Evolutionary conservation across 306 rosid genomes (phyloP).

Genomic region (Geum urbanum): DNA sequence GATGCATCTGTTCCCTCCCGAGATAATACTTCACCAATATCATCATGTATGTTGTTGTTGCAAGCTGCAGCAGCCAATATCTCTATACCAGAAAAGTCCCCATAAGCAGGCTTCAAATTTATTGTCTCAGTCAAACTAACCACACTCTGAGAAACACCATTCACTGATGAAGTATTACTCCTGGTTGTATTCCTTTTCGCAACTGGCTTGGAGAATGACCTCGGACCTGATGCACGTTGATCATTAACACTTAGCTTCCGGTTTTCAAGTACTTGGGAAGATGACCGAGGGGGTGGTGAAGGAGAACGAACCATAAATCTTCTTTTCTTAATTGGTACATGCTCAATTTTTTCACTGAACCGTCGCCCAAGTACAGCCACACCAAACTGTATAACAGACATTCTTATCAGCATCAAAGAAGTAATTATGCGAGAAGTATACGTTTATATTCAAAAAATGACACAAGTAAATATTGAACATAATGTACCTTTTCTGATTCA

Average conservation of each 20-base stretch:
- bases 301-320: conserved; percentile 32
- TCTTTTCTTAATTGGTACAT: conserved; percentile 39
- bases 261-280: conserved; percentile 12
- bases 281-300: conserved; percentile 21
- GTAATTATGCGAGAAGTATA: too few species aligned
- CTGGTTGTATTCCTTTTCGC: conserved; percentile 17
- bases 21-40: conserved; percentile 14
- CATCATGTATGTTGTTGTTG: conserved; percentile 28
- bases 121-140: not conserved
- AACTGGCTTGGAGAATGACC: conserved; percentile 13
- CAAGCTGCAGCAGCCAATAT: conserved; percentile 40
- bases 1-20: conserved; percentile 6
- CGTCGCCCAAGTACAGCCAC: conserved; percentile 39
- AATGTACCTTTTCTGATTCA: conserved; percentile 34
- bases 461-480: not conserved
- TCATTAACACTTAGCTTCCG: conserved; percentile 4
- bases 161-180: conserved; percentile 7
- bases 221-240: conserved; percentile 8
- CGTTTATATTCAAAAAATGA: not conserved
- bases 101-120: conserved; percentile 9
- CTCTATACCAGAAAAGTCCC: conserved; percentile 39
- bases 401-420: conserved; percentile 1
- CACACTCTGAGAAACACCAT: not conserved
- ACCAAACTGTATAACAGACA: conserved; percentile 25
- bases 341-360: conserved; percentile 35